Evolutionary conservation across 805 yeast genomes (phyloP), one percentile per base, ranked within the genome.

Genomic region (Pichia paraexigua): DNA sequence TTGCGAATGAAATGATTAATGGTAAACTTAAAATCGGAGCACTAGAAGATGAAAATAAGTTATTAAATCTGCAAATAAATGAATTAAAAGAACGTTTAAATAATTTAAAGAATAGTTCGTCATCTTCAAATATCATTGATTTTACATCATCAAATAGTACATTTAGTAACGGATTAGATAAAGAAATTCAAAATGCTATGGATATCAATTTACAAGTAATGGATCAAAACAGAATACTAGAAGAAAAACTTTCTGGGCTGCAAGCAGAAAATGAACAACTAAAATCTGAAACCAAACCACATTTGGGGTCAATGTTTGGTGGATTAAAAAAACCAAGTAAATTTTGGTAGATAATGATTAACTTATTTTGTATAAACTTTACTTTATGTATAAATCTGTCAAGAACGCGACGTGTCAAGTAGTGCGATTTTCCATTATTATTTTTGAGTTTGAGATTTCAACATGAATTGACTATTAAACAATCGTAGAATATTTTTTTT

Each of bases 1-100:
- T 90, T 40, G 95, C 96, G 5, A 92, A 91, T 67, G 88, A 83
- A 57, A 80, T 94, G 82, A 89, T 92, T 35, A 80, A 80, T 56
- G 84, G 87, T 41, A 83, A 94, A 61, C 78, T 91, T 41, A 77
- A 74, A 49, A 73, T 86, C 25, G 96, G 95, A 2, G 83, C 85
- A 35, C 65, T 92, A 25, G 72, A 77, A 47, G 92, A 87, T 59
- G 95, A 88, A 53, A 87, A 87, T 54, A 75, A 71, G 25, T 87
- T 82, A 44, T 68, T 90, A 47, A 64, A 69, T 27, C 63, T 65
- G 1, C 77, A 73, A 49, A 76, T 83, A 41, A 68, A 64, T 2
- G 79, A 75, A 12, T 67, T 84, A 44, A 73, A 73, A 44, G 58
- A 68, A 41, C 71, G 79, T 47, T 52, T 71, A 20, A 59, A 57